These are phyloP conservation scores for Aechmea fasciata DNA, from an alignment of 176 grass and related monocot species.

Conservation along the genomic window DNA sequence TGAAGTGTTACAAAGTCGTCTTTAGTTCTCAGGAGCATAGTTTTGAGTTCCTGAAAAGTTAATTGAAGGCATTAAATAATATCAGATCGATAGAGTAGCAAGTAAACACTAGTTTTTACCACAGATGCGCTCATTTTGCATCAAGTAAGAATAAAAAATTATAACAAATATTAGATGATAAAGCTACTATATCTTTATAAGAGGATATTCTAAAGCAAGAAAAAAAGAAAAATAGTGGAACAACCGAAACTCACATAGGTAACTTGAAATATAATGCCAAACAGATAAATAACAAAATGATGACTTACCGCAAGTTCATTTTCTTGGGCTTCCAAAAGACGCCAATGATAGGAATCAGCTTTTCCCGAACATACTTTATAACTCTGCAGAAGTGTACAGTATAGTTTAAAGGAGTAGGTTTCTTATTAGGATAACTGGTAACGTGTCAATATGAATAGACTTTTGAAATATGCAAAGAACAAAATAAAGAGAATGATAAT, in stretches of 20 bases:
- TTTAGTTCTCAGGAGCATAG: conserved; percentile 44
- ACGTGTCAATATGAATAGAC: no score
- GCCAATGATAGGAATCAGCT: conserved; percentile 8
- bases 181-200: no score
- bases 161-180: no score
- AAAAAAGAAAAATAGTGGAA: no score
- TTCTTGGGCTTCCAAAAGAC: conserved; percentile 49
- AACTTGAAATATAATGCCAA: not conserved
- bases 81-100: not conserved
- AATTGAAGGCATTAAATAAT: conserved; percentile 14
- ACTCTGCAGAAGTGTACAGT: conserved; percentile 19
- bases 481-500: no score
- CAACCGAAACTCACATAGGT: not conserved
- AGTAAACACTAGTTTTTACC: not conserved
- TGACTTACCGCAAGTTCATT: conserved; percentile 48
- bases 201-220: no score
- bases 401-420: not conserved
- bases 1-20: conserved; percentile 40
- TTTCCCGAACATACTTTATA: conserved; percentile 15
- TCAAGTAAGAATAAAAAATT: not conserved
- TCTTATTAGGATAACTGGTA: no score
- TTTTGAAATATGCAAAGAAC: no score
- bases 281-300: not conserved
- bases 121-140: conserved; percentile 1
- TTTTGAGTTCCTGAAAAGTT: conserved; percentile 59